A percentile compares a stretch with the other conserved stretches of the same genome.
Conservation (phyloP, 2,329 filamentous ascomycete species). For the Tolypocladium album region DNA sequence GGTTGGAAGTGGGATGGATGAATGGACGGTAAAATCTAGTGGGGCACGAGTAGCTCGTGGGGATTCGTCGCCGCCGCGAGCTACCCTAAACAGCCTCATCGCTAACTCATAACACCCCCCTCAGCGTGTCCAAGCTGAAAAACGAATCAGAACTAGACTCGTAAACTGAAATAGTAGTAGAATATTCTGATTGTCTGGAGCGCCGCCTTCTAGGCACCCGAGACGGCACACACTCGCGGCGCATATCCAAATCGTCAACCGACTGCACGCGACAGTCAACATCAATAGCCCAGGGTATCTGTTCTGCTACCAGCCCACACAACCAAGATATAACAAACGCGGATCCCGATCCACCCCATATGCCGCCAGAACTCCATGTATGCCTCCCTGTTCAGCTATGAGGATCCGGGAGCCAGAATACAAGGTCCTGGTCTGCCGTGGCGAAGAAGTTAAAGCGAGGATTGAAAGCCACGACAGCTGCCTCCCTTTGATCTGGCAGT, state of each 20-base stretch:
- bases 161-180: not conserved
- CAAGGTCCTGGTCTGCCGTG: constrained; percentile 73
- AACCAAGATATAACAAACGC: not conserved
- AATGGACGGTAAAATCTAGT: not conserved
- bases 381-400: constrained; percentile 16
- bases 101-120: not conserved
- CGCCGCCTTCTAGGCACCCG: too few species aligned
- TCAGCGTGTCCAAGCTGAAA: too few species aligned
- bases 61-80: not conserved
- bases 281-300: not conserved
- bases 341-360: too few species aligned
- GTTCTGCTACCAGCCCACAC: not conserved
- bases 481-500: constrained; percentile 55
- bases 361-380: not conserved
- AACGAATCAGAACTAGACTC: not conserved
- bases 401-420: constrained; percentile 69
- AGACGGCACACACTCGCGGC: too few species aligned
- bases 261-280: not conserved
- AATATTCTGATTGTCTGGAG: too few species aligned
- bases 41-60: not conserved
- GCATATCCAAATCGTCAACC: not conserved
- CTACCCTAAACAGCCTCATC: not conserved
- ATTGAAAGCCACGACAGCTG: constrained; percentile 75
- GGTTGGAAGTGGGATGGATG: not conserved
- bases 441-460: constrained; percentile 87